phyloP scores from a whole-genome alignment of 495 filamentous ascomycete genomes.

The Neurospora sublineolata region DNA sequence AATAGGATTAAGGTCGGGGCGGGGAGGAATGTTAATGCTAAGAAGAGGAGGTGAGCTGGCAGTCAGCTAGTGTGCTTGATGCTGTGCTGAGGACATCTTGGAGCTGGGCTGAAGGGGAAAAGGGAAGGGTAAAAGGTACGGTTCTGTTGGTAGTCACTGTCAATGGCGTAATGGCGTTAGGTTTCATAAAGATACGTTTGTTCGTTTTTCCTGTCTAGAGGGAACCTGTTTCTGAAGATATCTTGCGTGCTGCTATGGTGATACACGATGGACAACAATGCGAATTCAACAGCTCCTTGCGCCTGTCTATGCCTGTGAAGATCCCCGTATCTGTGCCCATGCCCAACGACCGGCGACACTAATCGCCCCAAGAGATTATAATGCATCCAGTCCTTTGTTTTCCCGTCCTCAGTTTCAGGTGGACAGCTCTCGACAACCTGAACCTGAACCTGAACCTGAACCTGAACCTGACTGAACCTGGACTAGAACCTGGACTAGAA shows the following conservation, averaged over 20 bases:
- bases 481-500: too few relatives aligned
- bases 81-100: neutral
- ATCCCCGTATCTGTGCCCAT: neutral
- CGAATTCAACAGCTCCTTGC: neutral
- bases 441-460: neutral
- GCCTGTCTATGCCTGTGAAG: neutral
- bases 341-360: neutral
- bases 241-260: neutral
- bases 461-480: too few relatives aligned
- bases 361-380: neutral
- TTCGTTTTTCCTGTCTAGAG: neutral
- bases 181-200: neutral
- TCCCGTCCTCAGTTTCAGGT: neutral
- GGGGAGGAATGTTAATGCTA: conserved; percentile 77
- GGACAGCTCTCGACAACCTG: neutral
- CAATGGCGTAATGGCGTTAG: neutral
- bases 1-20: conserved; percentile 71
- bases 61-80: neutral
- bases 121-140: neutral
- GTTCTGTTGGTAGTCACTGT: neutral
- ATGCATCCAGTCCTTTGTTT: neutral
- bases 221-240: neutral
- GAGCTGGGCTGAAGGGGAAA: neutral
- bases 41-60: conserved; percentile 37
- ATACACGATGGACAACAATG: neutral